Evolutionary conservation across 192 early-diverging fungal genomes (phyloP).

Genomic region (Rhizophagus clarus): DNA sequence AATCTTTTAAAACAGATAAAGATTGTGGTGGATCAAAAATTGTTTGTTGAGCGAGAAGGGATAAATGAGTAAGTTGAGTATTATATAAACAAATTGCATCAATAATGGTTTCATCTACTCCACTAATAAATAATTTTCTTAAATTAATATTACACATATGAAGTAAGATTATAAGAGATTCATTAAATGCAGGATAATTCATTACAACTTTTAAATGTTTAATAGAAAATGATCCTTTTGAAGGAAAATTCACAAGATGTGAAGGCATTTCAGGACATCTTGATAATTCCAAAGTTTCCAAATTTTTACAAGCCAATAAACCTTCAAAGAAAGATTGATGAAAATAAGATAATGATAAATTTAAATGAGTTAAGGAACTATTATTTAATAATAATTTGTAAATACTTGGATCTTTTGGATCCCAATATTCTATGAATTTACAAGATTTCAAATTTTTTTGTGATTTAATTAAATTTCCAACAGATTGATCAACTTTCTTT

Average conservation of each 20-base stretch:
- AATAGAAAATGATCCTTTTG: background rate
- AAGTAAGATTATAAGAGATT: background rate
- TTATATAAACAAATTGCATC: background rate
- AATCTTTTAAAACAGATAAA: background rate
- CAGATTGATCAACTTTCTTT: background rate
- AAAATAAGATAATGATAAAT: background rate
- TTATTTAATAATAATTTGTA: background rate
- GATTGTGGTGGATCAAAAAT: background rate
- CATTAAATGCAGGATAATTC: background rate
- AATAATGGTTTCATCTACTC: background rate
- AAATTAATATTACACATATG: background rate
- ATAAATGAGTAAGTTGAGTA: background rate
- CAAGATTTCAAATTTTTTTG: background rate
- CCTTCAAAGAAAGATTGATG: background rate
- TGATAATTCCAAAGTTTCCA: background rate
- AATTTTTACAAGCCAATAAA: background rate
- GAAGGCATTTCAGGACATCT: background rate
- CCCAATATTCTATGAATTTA: background rate
- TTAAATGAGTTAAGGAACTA: background rate
- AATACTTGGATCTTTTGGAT: background rate
- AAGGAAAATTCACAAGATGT: background rate
- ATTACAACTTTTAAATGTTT: background rate
- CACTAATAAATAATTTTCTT: background rate
- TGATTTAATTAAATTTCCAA: background rate
- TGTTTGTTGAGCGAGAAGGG: background rate